Evolutionary conservation across 495 filamentous ascomycete species (phyloP).

Genomic region (Hypoxylon lenormandii): DNA sequence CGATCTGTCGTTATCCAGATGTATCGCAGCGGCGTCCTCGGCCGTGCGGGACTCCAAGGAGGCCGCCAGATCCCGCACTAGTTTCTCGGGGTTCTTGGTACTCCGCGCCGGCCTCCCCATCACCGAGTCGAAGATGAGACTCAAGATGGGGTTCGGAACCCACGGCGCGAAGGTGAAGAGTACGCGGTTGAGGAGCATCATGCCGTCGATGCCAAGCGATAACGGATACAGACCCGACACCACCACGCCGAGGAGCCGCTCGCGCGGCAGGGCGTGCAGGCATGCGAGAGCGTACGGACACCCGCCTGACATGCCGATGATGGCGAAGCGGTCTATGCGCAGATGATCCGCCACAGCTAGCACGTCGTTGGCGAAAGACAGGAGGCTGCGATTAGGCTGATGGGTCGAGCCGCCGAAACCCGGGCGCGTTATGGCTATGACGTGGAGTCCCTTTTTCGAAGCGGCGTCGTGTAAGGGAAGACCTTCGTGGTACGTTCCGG

Average conservation of each 20-base stretch:
- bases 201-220: conserved; percentile 11
- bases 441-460: conserved; percentile 47
- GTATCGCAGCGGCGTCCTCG: background rate
- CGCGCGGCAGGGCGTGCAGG: conserved; percentile 42
- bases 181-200: conserved; percentile 12
- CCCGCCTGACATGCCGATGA: conserved; percentile 63
- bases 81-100: background rate
- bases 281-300: conserved; percentile 63
- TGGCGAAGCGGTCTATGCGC: conserved; percentile 51
- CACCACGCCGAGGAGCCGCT: conserved; percentile 50
- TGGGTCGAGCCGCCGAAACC: conserved; percentile 60
- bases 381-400: conserved; percentile 53
- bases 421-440: conserved; percentile 60
- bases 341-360: conserved; percentile 54
- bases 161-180: conserved; percentile 22
- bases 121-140: conserved; percentile 1
- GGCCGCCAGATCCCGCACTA: background rate
- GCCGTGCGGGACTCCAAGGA: background rate
- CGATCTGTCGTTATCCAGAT: background rate
- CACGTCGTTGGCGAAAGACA: conserved; percentile 60
- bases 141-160: background rate
- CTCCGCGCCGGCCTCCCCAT: conserved; percentile 4
- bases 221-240: conserved; percentile 47
- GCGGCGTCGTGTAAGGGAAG: conserved; percentile 44
- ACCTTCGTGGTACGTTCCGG: conserved; percentile 60